Conservation (phyloP, 192 early-diverging fungal species). For the Piromyces sp. region DNA sequence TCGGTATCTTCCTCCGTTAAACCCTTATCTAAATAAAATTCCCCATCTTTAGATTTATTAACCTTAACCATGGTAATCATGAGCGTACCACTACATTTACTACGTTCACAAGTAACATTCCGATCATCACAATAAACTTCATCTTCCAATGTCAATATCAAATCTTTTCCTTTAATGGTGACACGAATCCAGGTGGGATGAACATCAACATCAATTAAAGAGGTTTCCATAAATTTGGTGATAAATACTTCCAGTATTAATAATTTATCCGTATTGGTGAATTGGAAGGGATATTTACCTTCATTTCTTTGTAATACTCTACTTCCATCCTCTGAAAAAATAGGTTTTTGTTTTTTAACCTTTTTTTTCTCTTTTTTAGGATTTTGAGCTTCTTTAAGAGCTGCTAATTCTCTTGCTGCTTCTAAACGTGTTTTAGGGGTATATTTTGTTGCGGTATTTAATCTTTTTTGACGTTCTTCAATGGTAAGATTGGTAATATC, state of each 20-base stretch:
- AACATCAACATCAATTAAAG: slow-evolving; percentile 29
- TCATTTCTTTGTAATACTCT: slow-evolving; percentile 30
- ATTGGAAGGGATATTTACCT: slow-evolving; percentile 25
- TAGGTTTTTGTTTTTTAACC: background rate
- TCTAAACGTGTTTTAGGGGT: slow-evolving; percentile 27
- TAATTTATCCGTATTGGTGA: slow-evolving; percentile 5
- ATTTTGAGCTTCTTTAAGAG: background rate
- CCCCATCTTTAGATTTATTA: background rate
- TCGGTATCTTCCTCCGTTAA: background rate
- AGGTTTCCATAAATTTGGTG: slow-evolving; percentile 30
- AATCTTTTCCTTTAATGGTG: slow-evolving; percentile 25
- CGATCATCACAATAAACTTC: slow-evolving; percentile 14
- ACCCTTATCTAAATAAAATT: background rate
- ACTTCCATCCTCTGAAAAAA: background rate
- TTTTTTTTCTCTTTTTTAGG: slow-evolving; percentile 10
- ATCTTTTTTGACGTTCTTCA: slow-evolving; percentile 13
- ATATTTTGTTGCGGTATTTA: slow-evolving; percentile 20
- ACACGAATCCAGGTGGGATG: slow-evolving; percentile 17
- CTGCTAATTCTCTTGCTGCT: slow-evolving; percentile 26
- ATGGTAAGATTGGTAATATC: slow-evolving; percentile 9
- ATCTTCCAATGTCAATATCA: slow-evolving; percentile 26
- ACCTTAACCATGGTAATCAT: slow-evolving; percentile 23
- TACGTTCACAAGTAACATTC: slow-evolving; percentile 24
- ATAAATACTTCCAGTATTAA: slow-evolving; percentile 19
- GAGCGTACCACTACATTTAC: slow-evolving; percentile 20